Base-by-base conservation (phyloP, 768 basidiomycete species). In the Termitomyces sp. region DNA sequence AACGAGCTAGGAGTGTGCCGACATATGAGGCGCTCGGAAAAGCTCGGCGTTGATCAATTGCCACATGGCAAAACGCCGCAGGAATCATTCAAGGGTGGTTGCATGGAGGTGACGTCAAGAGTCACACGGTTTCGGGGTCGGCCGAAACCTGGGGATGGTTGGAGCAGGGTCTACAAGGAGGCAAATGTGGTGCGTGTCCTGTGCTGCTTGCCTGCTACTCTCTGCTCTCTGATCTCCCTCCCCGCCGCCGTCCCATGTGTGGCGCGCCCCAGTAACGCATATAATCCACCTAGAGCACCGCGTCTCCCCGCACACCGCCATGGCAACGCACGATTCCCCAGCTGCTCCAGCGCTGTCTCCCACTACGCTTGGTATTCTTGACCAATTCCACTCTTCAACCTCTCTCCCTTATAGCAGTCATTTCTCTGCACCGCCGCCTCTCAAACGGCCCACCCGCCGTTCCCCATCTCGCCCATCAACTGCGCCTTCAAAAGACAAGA, bases 401-500 rank as follows among this genome's bases (percentile, higher is more conserved):
- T 37, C 60, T 42, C 32, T 49, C 3, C 31, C 22, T 18, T 37
- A 41, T 32, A 44, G 6, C 39, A 46, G 41, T 37, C 61, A 53
- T 18, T 41, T 46, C 32, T 46, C 51, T 49, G 37, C n/a, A 43
- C 41, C 50, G 18, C 47, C 31, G 22, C 39, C 49, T 13, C 22
- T 55, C 6, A 65, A 61, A 49, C 59, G 61, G 32, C 48, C 60
- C 41, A 49, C 66, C n/a, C 39, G 42, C 27, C 66, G 66, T 41
- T 70, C 68, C 47, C 58, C 61, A 20, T 50, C 61, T 50, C 67
- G 74, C 42, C 74, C 76, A 32, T 72, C 74, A 9, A 75, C 75
- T 14, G 73, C 76, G 3, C 74, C 76, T 12, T 65, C 79, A 50
- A 71, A 75, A 10, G 79, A 83, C 53, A 75, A 74, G 47, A 43